Evolutionary conservation across 345 rosid genomes (phyloP).

Genomic region (Ceriops zippeliana): DNA sequence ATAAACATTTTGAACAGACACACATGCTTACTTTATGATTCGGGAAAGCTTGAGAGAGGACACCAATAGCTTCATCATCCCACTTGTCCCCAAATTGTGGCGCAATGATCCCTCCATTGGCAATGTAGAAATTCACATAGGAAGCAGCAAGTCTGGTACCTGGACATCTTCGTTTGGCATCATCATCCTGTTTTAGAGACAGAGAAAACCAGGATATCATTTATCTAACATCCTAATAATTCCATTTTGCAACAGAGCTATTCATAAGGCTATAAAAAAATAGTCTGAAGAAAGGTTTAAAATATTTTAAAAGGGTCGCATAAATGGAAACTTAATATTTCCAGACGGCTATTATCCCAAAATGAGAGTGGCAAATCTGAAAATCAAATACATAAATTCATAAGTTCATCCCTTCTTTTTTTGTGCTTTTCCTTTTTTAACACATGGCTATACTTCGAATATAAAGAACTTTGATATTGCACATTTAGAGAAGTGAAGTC

Average conservation of each 20-base stretch:
- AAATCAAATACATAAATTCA: background rate
- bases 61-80: slow-evolving; percentile 74
- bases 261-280: no score
- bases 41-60: slow-evolving; percentile 68
- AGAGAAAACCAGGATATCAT: slow-evolving; percentile 4
- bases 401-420: background rate
- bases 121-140: slow-evolving; percentile 75
- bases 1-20: slow-evolving; percentile 8
- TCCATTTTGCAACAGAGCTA: background rate
- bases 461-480: background rate
- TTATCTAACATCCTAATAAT: background rate
- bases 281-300: background rate
- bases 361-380: background rate
- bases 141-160: slow-evolving; percentile 90
- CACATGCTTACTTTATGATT: slow-evolving; percentile 45
- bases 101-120: slow-evolving; percentile 61
- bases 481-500: background rate
- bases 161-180: slow-evolving; percentile 54
- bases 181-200: slow-evolving; percentile 43
- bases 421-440: no score
- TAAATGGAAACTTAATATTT: background rate
- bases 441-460: background rate
- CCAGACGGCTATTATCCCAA: background rate
- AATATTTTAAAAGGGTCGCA: background rate
- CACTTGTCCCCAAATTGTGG: slow-evolving; percentile 86